A percentile compares a stretch with the other conserved stretches of the same genome.
phyloP scores from a whole-genome alignment of 192 early-diverging fungal genomes.

The Entophlyctis luteolus region DNA sequence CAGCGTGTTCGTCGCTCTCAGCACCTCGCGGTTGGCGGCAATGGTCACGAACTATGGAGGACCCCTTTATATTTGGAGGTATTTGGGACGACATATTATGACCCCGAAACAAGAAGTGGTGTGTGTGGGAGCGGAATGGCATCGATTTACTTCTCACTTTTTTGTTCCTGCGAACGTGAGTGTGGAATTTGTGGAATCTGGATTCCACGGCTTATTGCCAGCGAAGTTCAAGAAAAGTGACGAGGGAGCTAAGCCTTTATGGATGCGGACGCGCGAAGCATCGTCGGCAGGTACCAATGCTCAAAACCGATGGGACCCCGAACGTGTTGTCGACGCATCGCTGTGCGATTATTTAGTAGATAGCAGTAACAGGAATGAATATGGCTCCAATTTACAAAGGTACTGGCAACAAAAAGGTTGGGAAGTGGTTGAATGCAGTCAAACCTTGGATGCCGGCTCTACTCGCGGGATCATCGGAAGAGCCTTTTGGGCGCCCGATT shows the following conservation, averaged over 20 bases:
- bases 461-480: slow-evolving; percentile 16
- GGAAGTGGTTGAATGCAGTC: slow-evolving; percentile 56
- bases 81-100: slow-evolving; percentile 19
- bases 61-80: slow-evolving; percentile 63
- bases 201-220: slow-evolving; percentile 79
- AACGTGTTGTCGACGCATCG: slow-evolving; percentile 49
- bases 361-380: slow-evolving; percentile 17
- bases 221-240: slow-evolving; percentile 64
- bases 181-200: slow-evolving; percentile 63
- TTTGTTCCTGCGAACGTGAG: slow-evolving; percentile 65
- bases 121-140: slow-evolving; percentile 94
- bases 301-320: slow-evolving; percentile 56
- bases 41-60: slow-evolving; percentile 71
- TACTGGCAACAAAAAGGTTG: slow-evolving; percentile 52
- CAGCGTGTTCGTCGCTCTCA: slow-evolving; percentile 47
- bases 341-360: slow-evolving; percentile 70
- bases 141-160: slow-evolving; percentile 89
- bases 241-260: background rate
- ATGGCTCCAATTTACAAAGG: slow-evolving; percentile 47
- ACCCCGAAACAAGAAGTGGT: slow-evolving; percentile 28
- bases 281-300: slow-evolving; percentile 61
- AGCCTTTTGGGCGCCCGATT: slow-evolving; percentile 43
- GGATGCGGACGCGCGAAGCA: background rate
- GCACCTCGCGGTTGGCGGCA: slow-evolving; percentile 67
- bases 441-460: slow-evolving; percentile 61